Evolutionary conservation across 768 basidiomycete genomes (phyloP).

Genomic region (Candolleomyces eurysporus): DNA sequence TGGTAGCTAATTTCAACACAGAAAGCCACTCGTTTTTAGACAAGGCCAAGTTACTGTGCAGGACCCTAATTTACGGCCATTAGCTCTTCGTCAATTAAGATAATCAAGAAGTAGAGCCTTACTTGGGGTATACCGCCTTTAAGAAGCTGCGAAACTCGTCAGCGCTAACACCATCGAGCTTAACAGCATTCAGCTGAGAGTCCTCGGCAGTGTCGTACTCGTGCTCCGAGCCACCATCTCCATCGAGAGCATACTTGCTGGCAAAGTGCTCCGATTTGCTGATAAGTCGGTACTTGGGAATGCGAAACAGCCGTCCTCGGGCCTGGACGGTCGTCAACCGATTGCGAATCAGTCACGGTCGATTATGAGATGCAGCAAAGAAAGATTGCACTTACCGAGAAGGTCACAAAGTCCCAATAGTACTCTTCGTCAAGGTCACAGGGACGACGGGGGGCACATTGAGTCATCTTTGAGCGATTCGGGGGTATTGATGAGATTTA

Average conservation of each 20-base stretch:
- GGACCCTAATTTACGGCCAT: neutral
- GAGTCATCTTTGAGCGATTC: neutral
- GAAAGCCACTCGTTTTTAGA: conserved; percentile 32
- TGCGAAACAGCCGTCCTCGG: neutral
- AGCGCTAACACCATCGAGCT: neutral
- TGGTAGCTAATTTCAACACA: conserved; percentile 35
- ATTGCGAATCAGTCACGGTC: neutral
- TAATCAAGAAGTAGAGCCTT: neutral
- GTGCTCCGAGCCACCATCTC: neutral
- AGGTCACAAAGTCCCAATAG: neutral
- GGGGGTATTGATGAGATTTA: neutral
- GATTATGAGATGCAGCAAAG: too few relatives aligned
- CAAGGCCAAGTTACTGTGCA: neutral
- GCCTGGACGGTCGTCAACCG: neutral
- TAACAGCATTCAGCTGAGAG: neutral
- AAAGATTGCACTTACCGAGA: neutral
- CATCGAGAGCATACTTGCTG: neutral
- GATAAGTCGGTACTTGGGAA: neutral
- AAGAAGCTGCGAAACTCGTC: conserved; percentile 1
- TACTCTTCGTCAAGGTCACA: neutral
- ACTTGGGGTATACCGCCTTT: neutral
- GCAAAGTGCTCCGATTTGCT: neutral
- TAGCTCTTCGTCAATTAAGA: neutral
- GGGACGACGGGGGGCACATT: neutral
- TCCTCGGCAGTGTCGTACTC: neutral